Evolutionary conservation across 2,329 filamentous ascomycete species (phyloP), one percentile per base, ranked within the genome.

Genomic region (Chaetomium strumarium): DNA sequence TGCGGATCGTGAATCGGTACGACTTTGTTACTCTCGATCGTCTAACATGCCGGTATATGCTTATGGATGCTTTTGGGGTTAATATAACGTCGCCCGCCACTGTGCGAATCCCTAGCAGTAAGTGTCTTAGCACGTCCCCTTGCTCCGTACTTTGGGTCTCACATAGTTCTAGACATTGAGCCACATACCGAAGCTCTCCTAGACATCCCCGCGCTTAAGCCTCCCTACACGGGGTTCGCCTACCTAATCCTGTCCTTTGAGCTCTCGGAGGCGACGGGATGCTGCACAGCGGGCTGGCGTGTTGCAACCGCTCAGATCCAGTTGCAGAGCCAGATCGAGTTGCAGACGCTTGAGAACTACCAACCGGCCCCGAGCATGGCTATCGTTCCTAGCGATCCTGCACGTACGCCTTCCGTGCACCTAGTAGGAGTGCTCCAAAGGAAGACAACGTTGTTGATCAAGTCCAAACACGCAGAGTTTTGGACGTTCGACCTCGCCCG

Each of bases 21-120:
- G 78, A 82, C 60, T 80, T 78, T 51, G 61, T 74, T 31, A 69
- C 65, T 0, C 68, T 82, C 4, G 75, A 79, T 52, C 75, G 81
- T 54, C 62, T 82, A 14, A 65, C 61, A 9, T 76, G 73, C 50
- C 63, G 64, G 16, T 78, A 70, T n/a, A n/a, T n/a, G n/a, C n/a
- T n/a, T n/a, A n/a, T n/a, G n/a, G n/a, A n/a, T n/a, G n/a, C n/a
- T n/a, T n/a, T n/a, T n/a, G n/a, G n/a, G n/a, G n/a, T n/a, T n/a
- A n/a, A n/a, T n/a, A n/a, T n/a, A n/a, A n/a, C n/a, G n/a, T n/a
- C n/a, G n/a, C 5, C 5, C 5, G 7, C 10, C 2, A 14, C 2
- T 11, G 16, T 7, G 64, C 52, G 62, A 2, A 72, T 79, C 16
- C 76, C 76, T 3, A 62, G 63, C 48, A 70, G 71, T 71, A 55